phyloP scores from a whole-genome alignment of 2,329 filamentous ascomycete genomes.

The Diaporthe sp. region DNA sequence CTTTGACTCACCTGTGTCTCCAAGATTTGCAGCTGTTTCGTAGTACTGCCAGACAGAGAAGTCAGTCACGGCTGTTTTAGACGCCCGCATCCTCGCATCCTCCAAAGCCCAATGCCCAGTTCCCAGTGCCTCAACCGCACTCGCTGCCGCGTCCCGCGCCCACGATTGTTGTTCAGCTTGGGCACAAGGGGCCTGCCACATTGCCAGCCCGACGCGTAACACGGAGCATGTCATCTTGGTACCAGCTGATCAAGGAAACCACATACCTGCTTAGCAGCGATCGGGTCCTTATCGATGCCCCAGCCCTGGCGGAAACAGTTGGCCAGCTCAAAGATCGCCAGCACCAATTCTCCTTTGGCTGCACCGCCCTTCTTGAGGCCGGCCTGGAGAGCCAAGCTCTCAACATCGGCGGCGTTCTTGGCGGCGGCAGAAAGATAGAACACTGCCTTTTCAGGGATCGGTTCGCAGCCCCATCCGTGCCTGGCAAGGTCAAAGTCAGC shows the following conservation, averaged over 20 bases:
- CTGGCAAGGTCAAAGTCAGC: slow-evolving; percentile 60
- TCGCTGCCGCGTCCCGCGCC: background rate
- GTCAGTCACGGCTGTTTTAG: slow-evolving; percentile 29
- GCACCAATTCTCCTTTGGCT: slow-evolving; percentile 94
- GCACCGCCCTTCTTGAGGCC: slow-evolving; percentile 94
- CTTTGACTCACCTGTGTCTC: slow-evolving; percentile 77
- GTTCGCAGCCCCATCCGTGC: slow-evolving; percentile 91
- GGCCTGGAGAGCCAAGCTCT: slow-evolving; percentile 85
- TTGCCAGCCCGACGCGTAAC: background rate
- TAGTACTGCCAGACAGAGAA: slow-evolving; percentile 76
- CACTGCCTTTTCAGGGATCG: slow-evolving; percentile 80
- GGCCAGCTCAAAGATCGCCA: slow-evolving; percentile 95
- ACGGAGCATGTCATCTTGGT: background rate
- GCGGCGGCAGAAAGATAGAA: slow-evolving; percentile 90
- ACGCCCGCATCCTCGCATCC: background rate
- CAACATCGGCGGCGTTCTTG: slow-evolving; percentile 88
- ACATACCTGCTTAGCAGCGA: slow-evolving; percentile 81
- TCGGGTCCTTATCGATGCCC: slow-evolving; percentile 88
- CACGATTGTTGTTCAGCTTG: background rate
- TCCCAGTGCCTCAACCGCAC: background rate
- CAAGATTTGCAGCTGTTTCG: slow-evolving; percentile 95
- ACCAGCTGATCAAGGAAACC: background rate
- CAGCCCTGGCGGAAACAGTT: slow-evolving; percentile 95
- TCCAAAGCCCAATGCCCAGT: background rate
- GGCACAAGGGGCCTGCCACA: background rate